Evolutionary conservation across 2,329 filamentous ascomycete species (phyloP).

Genomic region (Elsinoe fawcettii): DNA sequence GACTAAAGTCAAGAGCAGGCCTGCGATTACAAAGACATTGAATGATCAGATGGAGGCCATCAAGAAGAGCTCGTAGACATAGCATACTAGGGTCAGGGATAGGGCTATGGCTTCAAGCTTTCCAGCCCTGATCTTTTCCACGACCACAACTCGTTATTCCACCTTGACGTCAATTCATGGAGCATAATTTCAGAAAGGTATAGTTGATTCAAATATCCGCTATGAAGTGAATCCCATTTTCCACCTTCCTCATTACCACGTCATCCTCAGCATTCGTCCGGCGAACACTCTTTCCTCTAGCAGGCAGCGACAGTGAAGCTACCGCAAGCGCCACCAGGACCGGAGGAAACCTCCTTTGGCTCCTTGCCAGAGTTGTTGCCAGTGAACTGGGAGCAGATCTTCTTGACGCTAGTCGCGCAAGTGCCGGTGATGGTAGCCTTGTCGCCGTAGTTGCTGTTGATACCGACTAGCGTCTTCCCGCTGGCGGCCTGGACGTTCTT

Average conservation of each 20-base stretch:
- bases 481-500: slow-evolving; percentile 36
- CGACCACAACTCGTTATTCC: background rate
- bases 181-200: background rate
- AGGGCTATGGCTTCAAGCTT: background rate
- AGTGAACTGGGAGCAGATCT: slow-evolving; percentile 32
- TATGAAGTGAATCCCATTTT: slow-evolving; percentile 1
- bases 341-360: slow-evolving; percentile 27
- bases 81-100: background rate
- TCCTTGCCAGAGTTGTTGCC: slow-evolving; percentile 30
- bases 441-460: slow-evolving; percentile 47
- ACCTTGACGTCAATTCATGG: background rate
- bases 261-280: background rate
- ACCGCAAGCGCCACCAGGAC: slow-evolving; percentile 27
- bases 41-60: slow-evolving; percentile 24
- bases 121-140: background rate
- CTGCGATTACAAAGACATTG: slow-evolving; percentile 19
- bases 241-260: background rate
- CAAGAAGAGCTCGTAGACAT: slow-evolving; percentile 9
- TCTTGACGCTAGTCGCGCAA: slow-evolving; percentile 29
- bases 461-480: slow-evolving; percentile 40
- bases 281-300: slow-evolving; percentile 13
- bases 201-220: slow-evolving; percentile 8
- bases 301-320: slow-evolving; percentile 25
- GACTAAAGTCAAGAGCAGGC: slow-evolving; percentile 16
- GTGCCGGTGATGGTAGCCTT: slow-evolving; percentile 38